Evolutionary conservation across 2,329 filamentous ascomycete species (phyloP), one percentile per base, ranked within the genome.

Genomic region (Ophiostoma sp.): DNA sequence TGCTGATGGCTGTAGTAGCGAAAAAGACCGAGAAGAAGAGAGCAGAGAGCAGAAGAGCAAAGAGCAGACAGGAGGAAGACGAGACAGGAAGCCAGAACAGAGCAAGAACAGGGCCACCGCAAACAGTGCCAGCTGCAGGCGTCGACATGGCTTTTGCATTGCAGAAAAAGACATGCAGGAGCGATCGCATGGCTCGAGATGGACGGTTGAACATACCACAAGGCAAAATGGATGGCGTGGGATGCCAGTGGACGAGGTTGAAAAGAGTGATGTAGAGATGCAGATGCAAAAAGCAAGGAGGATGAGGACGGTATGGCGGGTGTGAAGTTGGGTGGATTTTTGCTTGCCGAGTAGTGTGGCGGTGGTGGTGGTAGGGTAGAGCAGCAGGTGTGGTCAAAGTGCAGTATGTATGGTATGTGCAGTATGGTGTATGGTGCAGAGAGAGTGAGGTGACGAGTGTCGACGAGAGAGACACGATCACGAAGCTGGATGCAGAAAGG

Each of bases 191-290:
- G 69, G 23, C 11, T 64, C 10, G 57, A 68, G 67, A 69, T 70
- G 57, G 36, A 33, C 68, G 54, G 68, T 62, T 57, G 72, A 67
- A 73, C 73, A 68, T 73, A 73, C 73, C 72, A 68, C 69, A 70
- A 64, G 67, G 69, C 72, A 68, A 20, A 69, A 54, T 65, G 3
- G 64, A 73, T 62, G 67, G 69, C 39, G 69, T 67, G 60, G 69
- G 67, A 67, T 68, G 69, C 39, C 68, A 36, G 23, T 69, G 23
- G 67, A 64, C 54, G 66, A 27, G 57, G 65, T 54, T 54, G 52
- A 68, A 67, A 44, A 27, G 39, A 48, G 65, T 20, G 68, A 66
- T 64, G 31, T 36, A 67, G 67, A 68, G 33, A 10, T 27, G 52
- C 23, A 65, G 33, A 39, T 41, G 39, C 39, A 41, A 13, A n/a